Percentiles rank a stretch among this genome's conserved stretches.
Evolutionary conservation across 2,329 filamentous ascomycete genomes (phyloP).

Genomic region (Aspergillus sojae): DNA sequence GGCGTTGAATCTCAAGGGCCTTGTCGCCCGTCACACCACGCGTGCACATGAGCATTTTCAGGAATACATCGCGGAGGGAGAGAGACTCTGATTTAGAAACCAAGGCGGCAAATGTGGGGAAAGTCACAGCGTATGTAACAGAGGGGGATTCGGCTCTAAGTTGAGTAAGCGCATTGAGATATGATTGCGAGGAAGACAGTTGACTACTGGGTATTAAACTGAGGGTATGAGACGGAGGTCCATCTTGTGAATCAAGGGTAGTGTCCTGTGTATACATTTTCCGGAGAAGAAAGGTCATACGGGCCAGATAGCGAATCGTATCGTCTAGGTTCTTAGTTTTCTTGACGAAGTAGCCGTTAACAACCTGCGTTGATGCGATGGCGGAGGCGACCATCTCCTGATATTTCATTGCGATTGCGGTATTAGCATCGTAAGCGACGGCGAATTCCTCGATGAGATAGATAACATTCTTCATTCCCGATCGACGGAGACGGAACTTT

Average conservation of each 20-base stretch:
- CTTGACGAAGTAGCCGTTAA: constrained; percentile 79
- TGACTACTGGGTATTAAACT: constrained; percentile 65
- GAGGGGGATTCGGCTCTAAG: constrained; percentile 55
- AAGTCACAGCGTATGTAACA: constrained; percentile 64
- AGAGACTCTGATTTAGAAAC: constrained; percentile 75
- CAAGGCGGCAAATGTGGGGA: constrained; percentile 70
- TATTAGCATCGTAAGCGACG: constrained; percentile 57
- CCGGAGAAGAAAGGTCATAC: constrained; percentile 71
- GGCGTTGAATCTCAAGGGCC: constrained; percentile 75
- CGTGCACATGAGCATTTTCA: constrained; percentile 87
- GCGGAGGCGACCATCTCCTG: constrained; percentile 71
- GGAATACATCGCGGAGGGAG: constrained; percentile 72
- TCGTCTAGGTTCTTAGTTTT: constrained; percentile 75
- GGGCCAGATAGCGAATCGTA: constrained; percentile 72
- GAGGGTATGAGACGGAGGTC: constrained; percentile 41
- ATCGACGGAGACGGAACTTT: constrained; percentile 75
- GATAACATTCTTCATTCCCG: constrained; percentile 73
- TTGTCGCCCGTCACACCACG: constrained; percentile 75
- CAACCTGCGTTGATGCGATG: constrained; percentile 75
- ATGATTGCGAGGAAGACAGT: constrained; percentile 66
- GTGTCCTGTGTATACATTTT: constrained; percentile 55
- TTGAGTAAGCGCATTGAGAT: constrained; percentile 64
- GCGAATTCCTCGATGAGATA: constrained; percentile 77
- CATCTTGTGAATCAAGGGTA: background rate
- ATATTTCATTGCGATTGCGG: constrained; percentile 51